Percentiles rank a stretch among this genome's conserved stretches.
These are phyloP conservation scores for Alternaria incomplexa DNA, from an alignment of 2,329 filamentous ascomycete genomes.

Conservation along the genomic window DNA sequence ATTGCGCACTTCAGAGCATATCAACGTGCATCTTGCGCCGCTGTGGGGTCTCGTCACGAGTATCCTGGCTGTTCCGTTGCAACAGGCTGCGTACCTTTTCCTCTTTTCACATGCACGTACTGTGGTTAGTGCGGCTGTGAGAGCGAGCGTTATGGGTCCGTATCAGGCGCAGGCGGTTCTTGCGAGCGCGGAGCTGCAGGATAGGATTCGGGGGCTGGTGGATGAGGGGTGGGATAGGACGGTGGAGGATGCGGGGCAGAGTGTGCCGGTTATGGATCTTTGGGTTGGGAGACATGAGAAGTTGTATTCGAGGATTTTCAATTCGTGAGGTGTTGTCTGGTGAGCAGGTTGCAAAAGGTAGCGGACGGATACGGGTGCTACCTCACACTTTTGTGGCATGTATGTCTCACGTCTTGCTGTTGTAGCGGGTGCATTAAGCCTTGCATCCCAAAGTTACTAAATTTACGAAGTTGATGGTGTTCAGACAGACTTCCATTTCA, in stretches of 20 bases:
- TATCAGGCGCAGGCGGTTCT: constrained; percentile 79
- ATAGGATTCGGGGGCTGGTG: constrained; percentile 64
- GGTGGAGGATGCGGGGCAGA: constrained; percentile 74
- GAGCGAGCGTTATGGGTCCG: constrained; percentile 78
- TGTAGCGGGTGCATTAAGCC: neutral
- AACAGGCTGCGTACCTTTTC: constrained; percentile 75
- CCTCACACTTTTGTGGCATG: neutral
- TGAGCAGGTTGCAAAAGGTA: neutral
- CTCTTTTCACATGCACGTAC: constrained; percentile 79
- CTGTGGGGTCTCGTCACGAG: constrained; percentile 71
- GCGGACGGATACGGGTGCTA: neutral
- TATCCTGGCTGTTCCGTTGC: constrained; percentile 65
- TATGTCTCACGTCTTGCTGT: neutral
- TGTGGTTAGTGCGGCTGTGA: constrained; percentile 75
- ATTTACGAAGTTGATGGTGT: neutral
- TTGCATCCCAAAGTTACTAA: neutral
- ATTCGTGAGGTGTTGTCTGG: constrained; percentile 62
- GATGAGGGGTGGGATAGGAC: constrained; percentile 64
- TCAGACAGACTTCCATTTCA: neutral
- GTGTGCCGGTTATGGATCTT: constrained; percentile 77
- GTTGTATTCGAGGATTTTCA: constrained; percentile 85
- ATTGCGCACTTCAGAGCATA: constrained; percentile 35
- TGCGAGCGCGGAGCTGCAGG: constrained; percentile 65
- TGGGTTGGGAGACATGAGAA: constrained; percentile 85
- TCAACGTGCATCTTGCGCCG: constrained; percentile 70